These are phyloP conservation scores for Kluyveromyces siamensis DNA, from an alignment of 805 yeast genomes.

Conservation along the genomic window DNA sequence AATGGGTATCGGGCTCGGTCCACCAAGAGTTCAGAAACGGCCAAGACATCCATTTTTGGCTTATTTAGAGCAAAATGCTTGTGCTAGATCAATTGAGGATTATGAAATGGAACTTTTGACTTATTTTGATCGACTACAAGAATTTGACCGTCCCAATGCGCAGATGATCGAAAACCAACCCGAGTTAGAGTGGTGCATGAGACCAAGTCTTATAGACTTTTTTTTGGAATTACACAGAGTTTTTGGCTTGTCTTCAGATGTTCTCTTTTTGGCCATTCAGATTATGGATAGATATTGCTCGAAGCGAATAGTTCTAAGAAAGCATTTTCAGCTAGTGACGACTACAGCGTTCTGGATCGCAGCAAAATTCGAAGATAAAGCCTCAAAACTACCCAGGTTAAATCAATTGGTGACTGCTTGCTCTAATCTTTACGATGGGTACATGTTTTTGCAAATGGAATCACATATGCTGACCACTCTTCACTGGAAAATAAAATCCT, in stretches of 20 bases:
- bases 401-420: slow-evolving; percentile 58
- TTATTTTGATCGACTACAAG: slow-evolving; percentile 24
- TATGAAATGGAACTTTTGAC: slow-evolving; percentile 35
- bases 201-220: slow-evolving; percentile 73
- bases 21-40: slow-evolving; percentile 12
- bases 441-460: slow-evolving; percentile 72
- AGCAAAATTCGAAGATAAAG: slow-evolving; percentile 62
- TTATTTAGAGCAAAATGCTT: slow-evolving; percentile 36
- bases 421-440: slow-evolving; percentile 51
- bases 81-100: slow-evolving; percentile 32
- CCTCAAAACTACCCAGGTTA: slow-evolving; percentile 57
- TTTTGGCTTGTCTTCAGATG: slow-evolving; percentile 54
- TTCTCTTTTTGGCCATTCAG: slow-evolving; percentile 54
- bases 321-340: slow-evolving; percentile 77
- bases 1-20: neutral
- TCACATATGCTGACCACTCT: slow-evolving; percentile 61
- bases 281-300: slow-evolving; percentile 81
- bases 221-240: slow-evolving; percentile 58
- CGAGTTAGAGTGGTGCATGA: slow-evolving; percentile 68
- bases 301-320: slow-evolving; percentile 65
- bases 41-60: slow-evolving; percentile 36
- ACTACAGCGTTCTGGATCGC: slow-evolving; percentile 87
- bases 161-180: slow-evolving; percentile 78
- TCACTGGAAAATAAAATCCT: slow-evolving; percentile 45
- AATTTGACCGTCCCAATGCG: slow-evolving; percentile 24